A percentile compares a stretch with the other conserved stretches of the same genome.
Conservation (phyloP, 1,284 basidiomycete genomes). For the Mycena sp. region DNA sequence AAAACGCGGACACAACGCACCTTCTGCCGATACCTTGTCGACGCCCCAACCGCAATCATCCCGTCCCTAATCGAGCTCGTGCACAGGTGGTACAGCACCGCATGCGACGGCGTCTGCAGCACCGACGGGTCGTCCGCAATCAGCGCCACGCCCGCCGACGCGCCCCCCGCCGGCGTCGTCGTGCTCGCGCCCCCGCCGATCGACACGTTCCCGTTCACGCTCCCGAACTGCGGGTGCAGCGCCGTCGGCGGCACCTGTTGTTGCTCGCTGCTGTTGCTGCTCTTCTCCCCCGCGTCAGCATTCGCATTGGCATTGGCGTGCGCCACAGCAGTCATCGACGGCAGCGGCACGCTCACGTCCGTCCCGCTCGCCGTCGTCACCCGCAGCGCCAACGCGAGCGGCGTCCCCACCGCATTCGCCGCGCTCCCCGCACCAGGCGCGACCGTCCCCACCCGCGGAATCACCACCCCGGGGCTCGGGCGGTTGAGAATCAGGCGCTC, state of each 20-base stretch:
- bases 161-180: slow-evolving; percentile 35
- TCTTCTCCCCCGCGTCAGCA: background rate
- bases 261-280: background rate
- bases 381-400: slow-evolving; percentile 29
- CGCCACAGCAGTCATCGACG: slow-evolving; percentile 22
- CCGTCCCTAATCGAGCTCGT: slow-evolving; percentile 97
- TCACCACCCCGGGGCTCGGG: slow-evolving; percentile 45
- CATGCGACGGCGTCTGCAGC: slow-evolving; percentile 93
- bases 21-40: slow-evolving; percentile 94
- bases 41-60: slow-evolving; percentile 93
- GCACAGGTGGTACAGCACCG: slow-evolving; percentile 94
- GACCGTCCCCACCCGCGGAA: slow-evolving; percentile 34
- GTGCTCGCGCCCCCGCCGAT: slow-evolving; percentile 13
- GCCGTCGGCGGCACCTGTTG: background rate
- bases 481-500: slow-evolving; percentile 94
- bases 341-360: slow-evolving; percentile 40
- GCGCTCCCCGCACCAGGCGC: slow-evolving; percentile 27
- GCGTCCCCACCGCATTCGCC: slow-evolving; percentile 20
- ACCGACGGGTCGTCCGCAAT: slow-evolving; percentile 92
- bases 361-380: slow-evolving; percentile 56
- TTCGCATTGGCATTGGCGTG: slow-evolving; percentile 1
- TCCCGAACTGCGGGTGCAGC: slow-evolving; percentile 16
- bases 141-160: slow-evolving; percentile 42
- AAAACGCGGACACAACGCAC: slow-evolving; percentile 49
- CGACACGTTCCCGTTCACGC: background rate